These are phyloP conservation scores for Neofusicoccum cordaticola DNA, from an alignment of 2,329 filamentous ascomycete species.

Conservation along the genomic window DNA sequence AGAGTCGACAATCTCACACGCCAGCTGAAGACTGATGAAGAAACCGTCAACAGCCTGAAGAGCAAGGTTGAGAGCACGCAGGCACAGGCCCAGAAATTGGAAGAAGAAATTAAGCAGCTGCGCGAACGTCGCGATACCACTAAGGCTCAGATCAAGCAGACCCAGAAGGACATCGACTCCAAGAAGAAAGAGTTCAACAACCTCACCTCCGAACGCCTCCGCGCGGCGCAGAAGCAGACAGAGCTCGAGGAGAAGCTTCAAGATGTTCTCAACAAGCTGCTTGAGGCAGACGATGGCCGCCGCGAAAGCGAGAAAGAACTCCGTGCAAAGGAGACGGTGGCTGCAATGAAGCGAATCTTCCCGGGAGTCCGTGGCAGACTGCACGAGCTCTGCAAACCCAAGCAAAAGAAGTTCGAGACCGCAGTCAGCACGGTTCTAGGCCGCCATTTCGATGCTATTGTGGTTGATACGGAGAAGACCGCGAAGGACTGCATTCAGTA, in stretches of 20 bases:
- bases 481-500: slow-evolving; percentile 93
- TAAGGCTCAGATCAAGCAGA: slow-evolving; percentile 60
- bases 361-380: slow-evolving; percentile 80
- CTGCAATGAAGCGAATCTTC: slow-evolving; percentile 83
- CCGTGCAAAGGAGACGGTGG: slow-evolving; percentile 77
- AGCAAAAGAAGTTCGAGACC: slow-evolving; percentile 94
- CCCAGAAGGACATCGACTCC: slow-evolving; percentile 72
- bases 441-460: slow-evolving; percentile 87
- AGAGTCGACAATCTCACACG: slow-evolving; percentile 83
- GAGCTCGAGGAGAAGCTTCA: slow-evolving; percentile 91
- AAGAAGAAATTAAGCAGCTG: slow-evolving; percentile 67
- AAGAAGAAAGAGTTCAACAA: slow-evolving; percentile 92
- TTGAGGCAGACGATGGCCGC: slow-evolving; percentile 79
- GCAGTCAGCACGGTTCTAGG: slow-evolving; percentile 91
- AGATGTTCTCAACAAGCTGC: slow-evolving; percentile 74
- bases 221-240: slow-evolving; percentile 75
- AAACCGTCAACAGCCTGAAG: slow-evolving; percentile 83
- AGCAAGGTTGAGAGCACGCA: slow-evolving; percentile 80
- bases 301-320: slow-evolving; percentile 82
- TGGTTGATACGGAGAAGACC: slow-evolving; percentile 93
- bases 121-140: slow-evolving; percentile 65
- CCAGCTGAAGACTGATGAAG: slow-evolving; percentile 86
- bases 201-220: slow-evolving; percentile 76
- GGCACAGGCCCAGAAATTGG: slow-evolving; percentile 69
- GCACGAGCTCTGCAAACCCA: slow-evolving; percentile 88